phyloP scores from a whole-genome alignment of 768 basidiomycete genomes.

The Suillus discolor region DNA sequence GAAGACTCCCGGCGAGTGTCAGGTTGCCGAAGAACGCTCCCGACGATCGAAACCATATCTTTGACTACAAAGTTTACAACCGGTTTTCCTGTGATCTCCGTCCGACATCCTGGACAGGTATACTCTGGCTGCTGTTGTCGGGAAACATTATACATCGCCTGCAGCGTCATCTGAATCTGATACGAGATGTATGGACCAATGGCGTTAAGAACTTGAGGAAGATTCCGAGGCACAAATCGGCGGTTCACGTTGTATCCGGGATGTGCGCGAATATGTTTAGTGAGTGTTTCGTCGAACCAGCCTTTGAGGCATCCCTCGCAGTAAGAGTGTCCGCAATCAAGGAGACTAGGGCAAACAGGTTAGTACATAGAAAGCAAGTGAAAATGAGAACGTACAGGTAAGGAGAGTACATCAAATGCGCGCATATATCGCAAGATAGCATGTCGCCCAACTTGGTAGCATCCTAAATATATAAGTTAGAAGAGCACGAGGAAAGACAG shows the following conservation, averaged over 20 bases:
- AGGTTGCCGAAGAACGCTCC: constrained; percentile 48
- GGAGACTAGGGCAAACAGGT: constrained; percentile 43
- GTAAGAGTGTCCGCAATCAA: constrained; percentile 71
- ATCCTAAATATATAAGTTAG: constrained; percentile 34
- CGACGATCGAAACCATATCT: constrained; percentile 52
- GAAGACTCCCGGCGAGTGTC: constrained; percentile 33
- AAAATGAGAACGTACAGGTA: constrained; percentile 50
- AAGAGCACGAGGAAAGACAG: not conserved
- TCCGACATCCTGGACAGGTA: constrained; percentile 70
- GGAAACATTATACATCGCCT: constrained; percentile 22
- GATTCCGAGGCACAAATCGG: constrained; percentile 17
- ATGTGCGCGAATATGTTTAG: constrained; percentile 48
- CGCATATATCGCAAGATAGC: constrained; percentile 67
- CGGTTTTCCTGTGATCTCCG: constrained; percentile 49
- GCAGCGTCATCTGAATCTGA: constrained; percentile 21
- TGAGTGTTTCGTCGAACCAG: constrained; percentile 51
- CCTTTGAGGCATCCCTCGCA: constrained; percentile 63
- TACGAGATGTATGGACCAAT: constrained; percentile 10
- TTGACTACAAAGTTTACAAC: constrained; percentile 66
- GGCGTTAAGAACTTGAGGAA: constrained; percentile 19
- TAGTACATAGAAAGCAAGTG: constrained; percentile 5
- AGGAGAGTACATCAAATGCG: constrained; percentile 63
- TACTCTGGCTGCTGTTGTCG: constrained; percentile 49
- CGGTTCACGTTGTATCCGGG: constrained; percentile 46
- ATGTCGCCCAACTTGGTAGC: constrained; percentile 51